Evolutionary conservation across 1,284 basidiomycete genomes (phyloP), one percentile per base, ranked within the genome.

Genomic region (Tetrapyrgos nigripes): DNA sequence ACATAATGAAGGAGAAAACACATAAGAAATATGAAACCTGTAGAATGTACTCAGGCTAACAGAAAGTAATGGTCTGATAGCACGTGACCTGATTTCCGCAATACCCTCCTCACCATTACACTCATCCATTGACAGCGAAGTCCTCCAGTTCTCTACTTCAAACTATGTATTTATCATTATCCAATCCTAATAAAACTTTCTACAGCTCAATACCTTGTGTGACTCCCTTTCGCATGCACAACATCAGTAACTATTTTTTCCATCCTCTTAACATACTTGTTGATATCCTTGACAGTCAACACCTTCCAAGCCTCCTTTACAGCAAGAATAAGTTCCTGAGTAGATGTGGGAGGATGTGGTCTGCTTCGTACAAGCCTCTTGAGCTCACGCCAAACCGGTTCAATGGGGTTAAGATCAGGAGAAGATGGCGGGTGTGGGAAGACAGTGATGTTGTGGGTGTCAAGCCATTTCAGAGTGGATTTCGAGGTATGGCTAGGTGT

Each of bases 381-480:
- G 14, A 70, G 62, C 19, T 66, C 59, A 44, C 63, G 59, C 71
- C 68, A 70, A 9, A 68, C 37, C n/a, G 40, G 55, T 59, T 68
- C 63, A 44, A 68, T 67, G 37, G 66, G 64, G 51, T 60, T 65
- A 40, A 68, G 45, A 53, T 70, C 63, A 27, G 65, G n/a, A n/a
- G n/a, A n/a, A n/a, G n/a, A n/a, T n/a, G n/a, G n/a, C n/a, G n/a
- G n/a, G n/a, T n/a, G n/a, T 24, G 37, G 52, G 28, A 65, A 53
- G n/a, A 69, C 40, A 9, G 50, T 29, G 35, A 65, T 63, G 8
- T 45, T 27, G 40, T 64, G 56, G 9, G 62, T 47, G 4, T 50
- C 8, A 21, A 69, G 53, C 66, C 66, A 71, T 26, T 60, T 57
- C 24, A 55, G 50, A 8, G 48, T 50, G 8, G 48, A 6, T 50